phyloP scores from a whole-genome alignment of 495 filamentous ascomycete species.

The Aspergillus asperescens region DNA sequence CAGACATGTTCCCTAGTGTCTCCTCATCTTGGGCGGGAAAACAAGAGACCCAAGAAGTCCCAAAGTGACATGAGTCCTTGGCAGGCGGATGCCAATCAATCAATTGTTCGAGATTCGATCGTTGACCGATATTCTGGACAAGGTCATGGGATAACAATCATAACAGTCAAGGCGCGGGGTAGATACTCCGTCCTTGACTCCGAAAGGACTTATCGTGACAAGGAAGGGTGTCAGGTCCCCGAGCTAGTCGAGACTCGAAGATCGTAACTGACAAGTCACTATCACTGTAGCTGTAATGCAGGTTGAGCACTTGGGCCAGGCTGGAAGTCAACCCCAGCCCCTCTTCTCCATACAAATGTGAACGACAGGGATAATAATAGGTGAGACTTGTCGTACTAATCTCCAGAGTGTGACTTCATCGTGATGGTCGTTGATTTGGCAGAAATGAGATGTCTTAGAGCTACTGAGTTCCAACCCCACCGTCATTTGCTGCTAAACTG shows the following conservation, averaged over 20 bases:
- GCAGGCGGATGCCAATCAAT: too few species aligned
- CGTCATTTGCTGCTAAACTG: too few species aligned
- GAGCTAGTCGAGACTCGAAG: not conserved
- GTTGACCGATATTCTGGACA: too few species aligned
- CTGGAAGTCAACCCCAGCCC: not conserved
- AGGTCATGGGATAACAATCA: too few species aligned
- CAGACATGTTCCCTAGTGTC: not conserved
- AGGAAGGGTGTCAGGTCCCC: too few species aligned
- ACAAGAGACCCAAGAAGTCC: too few species aligned
- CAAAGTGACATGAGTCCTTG: too few species aligned
- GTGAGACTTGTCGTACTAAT: not conserved
- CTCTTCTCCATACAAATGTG: not conserved
- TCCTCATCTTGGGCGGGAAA: not conserved
- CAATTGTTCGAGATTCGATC: not conserved
- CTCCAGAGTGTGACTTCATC: not conserved
- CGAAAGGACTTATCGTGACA: not conserved
- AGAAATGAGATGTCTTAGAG: slow-evolving; percentile 11
- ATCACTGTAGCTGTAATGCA: not conserved
- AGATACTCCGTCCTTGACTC: too few species aligned
- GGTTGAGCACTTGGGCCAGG: not conserved
- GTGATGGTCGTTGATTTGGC: slow-evolving; percentile 8
- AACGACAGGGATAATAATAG: slow-evolving; percentile 1
- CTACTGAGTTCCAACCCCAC: too few species aligned
- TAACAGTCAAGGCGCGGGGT: too few species aligned
- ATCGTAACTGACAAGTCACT: not conserved